Percentiles rank a stretch among this genome's conserved stretches.
These are phyloP conservation scores for Cystofilobasidium bisporidii DNA, from an alignment of 768 basidiomycete species.

Conservation along the genomic window DNA sequence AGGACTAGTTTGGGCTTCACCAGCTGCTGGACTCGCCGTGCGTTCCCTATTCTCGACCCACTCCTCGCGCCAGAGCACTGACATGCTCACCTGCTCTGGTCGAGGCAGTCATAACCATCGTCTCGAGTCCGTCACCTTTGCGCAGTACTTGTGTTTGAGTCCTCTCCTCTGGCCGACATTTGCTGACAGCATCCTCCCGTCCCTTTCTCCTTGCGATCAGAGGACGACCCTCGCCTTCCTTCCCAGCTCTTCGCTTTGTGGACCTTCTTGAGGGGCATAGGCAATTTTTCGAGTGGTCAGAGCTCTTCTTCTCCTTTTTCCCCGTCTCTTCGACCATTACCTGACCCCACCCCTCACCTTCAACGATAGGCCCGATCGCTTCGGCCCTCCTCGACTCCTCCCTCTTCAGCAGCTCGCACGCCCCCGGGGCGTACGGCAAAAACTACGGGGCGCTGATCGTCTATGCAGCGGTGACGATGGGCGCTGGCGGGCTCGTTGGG, in stretches of 20 bases:
- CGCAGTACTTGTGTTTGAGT: too few species aligned
- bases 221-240: slow-evolving; percentile 33
- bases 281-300: slow-evolving; percentile 33
- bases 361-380: slow-evolving; percentile 27
- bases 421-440: slow-evolving; percentile 35
- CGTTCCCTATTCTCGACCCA: too few species aligned
- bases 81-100: too few species aligned
- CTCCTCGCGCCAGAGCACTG: too few species aligned
- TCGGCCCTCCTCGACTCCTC: slow-evolving; percentile 32
- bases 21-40: slow-evolving; percentile 33
- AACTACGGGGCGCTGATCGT: slow-evolving; percentile 31
- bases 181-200: background rate
- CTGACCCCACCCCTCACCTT: too few species aligned
- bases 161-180: slow-evolving; percentile 19
- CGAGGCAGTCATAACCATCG: slow-evolving; percentile 31
- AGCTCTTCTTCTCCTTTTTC: too few species aligned
- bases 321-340: too few species aligned
- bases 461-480: background rate
- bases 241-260: slow-evolving; percentile 34
- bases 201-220: slow-evolving; percentile 19
- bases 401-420: slow-evolving; percentile 22
- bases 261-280: slow-evolving; percentile 33
- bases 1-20: slow-evolving; percentile 32
- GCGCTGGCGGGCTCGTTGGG: background rate
- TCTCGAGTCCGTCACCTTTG: slow-evolving; percentile 29